Percentiles rank a stretch among this genome's conserved stretches.
phyloP scores from a whole-genome alignment of 805 yeast species.

The Metschnikowia gelsemii region DNA sequence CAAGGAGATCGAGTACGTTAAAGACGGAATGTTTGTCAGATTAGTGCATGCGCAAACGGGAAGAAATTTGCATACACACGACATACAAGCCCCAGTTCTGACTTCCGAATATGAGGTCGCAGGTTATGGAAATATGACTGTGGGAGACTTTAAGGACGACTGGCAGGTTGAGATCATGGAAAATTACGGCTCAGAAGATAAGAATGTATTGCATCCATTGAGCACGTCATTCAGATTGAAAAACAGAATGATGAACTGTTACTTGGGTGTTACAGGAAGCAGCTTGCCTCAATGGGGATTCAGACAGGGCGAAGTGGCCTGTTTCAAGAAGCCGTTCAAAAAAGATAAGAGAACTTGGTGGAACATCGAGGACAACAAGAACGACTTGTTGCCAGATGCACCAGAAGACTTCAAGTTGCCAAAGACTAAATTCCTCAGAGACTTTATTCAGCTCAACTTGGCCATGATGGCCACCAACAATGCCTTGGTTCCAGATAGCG shows the following conservation, averaged over 20 bases:
- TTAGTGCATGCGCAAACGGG: slow-evolving; percentile 61
- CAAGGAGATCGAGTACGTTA: slow-evolving; percentile 38
- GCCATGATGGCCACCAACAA: slow-evolving; percentile 86
- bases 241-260: slow-evolving; percentile 71
- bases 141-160: slow-evolving; percentile 73
- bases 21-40: slow-evolving; percentile 62
- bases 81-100: slow-evolving; percentile 60
- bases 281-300: slow-evolving; percentile 96
- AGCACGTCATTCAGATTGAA: slow-evolving; percentile 79
- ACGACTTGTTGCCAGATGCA: slow-evolving; percentile 57
- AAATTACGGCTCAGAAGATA: slow-evolving; percentile 56
- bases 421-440: slow-evolving; percentile 54
- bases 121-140: slow-evolving; percentile 63
- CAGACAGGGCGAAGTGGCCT: slow-evolving; percentile 93
- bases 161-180: slow-evolving; percentile 73
- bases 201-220: slow-evolving; percentile 65
- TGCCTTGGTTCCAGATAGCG: slow-evolving; percentile 74
- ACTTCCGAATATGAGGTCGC: slow-evolving; percentile 61
- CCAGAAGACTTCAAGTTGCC: slow-evolving; percentile 65
- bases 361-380: slow-evolving; percentile 74
- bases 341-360: slow-evolving; percentile 88
- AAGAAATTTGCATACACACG: slow-evolving; percentile 71
- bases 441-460: slow-evolving; percentile 67
- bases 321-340: slow-evolving; percentile 62
- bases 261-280: slow-evolving; percentile 79